Percentiles rank a stretch among this genome's conserved stretches.
Evolutionary conservation across 176 grass and related monocot species (phyloP).

Genomic region (Olyra latifolia): DNA sequence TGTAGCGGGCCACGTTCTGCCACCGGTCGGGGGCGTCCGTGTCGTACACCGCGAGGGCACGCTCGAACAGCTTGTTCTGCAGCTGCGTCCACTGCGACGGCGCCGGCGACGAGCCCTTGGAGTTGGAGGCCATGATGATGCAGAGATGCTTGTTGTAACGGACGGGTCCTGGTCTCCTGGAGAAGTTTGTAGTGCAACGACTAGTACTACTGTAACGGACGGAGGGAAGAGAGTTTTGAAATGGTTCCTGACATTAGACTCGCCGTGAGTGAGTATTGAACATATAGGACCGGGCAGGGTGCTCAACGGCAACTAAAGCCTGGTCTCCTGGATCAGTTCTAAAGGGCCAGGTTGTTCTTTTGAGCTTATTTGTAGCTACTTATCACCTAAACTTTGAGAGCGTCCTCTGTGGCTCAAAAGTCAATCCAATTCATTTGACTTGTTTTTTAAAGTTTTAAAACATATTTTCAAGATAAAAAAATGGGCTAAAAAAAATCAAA

Average conservation of each 20-base stretch:
- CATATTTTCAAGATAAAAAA: too few relatives aligned
- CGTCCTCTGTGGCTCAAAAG: too few relatives aligned
- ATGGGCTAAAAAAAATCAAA: too few relatives aligned
- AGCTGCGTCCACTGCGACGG: constrained; percentile 41
- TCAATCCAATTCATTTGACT: too few relatives aligned
- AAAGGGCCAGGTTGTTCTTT: too few relatives aligned
- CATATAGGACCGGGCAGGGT: constrained; percentile 33
- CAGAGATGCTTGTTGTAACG: background rate
- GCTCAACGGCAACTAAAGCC: background rate
- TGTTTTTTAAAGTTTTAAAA: too few relatives aligned
- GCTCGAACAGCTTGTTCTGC: constrained; percentile 70
- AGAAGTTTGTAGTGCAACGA: background rate
- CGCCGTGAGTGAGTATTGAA: background rate
- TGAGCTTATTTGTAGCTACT: too few relatives aligned
- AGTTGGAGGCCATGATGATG: constrained; percentile 55
- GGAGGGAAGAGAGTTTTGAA: constrained; percentile 13
- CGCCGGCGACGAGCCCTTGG: constrained; percentile 18
- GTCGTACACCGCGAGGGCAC: constrained; percentile 62
- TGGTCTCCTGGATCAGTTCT: too few relatives aligned
- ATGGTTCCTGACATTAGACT: background rate
- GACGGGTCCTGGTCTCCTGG: background rate
- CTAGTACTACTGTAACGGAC: background rate
- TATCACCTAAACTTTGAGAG: too few relatives aligned
- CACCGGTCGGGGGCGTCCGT: constrained; percentile 62
- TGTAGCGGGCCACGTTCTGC: constrained; percentile 57